phyloP scores from a whole-genome alignment of 108 stramenopile genomes.

The Heterococcus sp. region DNA sequence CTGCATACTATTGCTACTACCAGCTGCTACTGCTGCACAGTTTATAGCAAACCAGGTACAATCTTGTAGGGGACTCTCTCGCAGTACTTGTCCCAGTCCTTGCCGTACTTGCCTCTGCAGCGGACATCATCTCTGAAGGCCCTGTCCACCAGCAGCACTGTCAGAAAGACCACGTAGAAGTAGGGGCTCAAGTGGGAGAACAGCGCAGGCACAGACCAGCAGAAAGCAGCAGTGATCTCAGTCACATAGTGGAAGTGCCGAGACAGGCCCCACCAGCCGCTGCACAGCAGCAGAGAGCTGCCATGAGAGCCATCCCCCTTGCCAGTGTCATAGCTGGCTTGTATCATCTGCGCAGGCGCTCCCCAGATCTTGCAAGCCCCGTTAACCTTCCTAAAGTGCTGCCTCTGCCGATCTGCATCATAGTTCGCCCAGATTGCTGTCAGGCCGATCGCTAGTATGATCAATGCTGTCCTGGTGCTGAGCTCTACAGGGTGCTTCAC shows the following conservation, averaged over 20 bases:
- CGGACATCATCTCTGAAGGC: slow-evolving; percentile 89
- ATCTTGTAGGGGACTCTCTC: slow-evolving; percentile 61
- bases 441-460: slow-evolving; percentile 69
- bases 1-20: no score
- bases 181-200: slow-evolving; percentile 68
- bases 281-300: slow-evolving; percentile 74
- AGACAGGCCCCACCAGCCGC: slow-evolving; percentile 83
- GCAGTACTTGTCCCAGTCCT: slow-evolving; percentile 91
- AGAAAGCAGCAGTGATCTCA: slow-evolving; percentile 73
- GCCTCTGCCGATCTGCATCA: slow-evolving; percentile 89
- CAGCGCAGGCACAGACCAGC: slow-evolving; percentile 78
- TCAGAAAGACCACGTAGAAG: slow-evolving; percentile 88
- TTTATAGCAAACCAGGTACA: slow-evolving; percentile 56
- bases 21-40: no score
- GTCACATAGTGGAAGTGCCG: slow-evolving; percentile 94
- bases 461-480: slow-evolving; percentile 55
- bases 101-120: slow-evolving; percentile 90
- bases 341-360: slow-evolving; percentile 72
- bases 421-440: slow-evolving; percentile 82
- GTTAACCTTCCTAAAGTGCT: slow-evolving; percentile 72
- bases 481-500: slow-evolving; percentile 73
- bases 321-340: slow-evolving; percentile 76
- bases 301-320: slow-evolving; percentile 60
- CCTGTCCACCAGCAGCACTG: slow-evolving; percentile 86
- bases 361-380: slow-evolving; percentile 80